Conservation (phyloP, 257 asterid genomes). For the Penstemon davidsonii region DNA sequence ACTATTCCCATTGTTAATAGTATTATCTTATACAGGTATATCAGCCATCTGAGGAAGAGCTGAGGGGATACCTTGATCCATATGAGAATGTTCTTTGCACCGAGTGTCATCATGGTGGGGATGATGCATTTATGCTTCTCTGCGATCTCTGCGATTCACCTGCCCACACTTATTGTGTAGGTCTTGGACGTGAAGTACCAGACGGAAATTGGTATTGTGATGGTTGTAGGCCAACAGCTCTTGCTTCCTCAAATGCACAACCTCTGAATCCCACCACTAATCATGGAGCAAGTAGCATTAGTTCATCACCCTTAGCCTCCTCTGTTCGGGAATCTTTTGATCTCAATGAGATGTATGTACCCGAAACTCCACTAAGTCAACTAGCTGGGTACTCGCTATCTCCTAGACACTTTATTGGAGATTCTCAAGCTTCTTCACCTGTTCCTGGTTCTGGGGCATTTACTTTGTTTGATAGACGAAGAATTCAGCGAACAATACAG, state of each 20-base stretch:
- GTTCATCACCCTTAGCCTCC: conserved; percentile 49
- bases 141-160: conserved; percentile 93
- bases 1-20: conserved; percentile 11
- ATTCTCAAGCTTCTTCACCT: conserved; percentile 53
- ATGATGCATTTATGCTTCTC: conserved; percentile 84
- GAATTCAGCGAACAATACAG: conserved; percentile 74
- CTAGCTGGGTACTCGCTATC: conserved; percentile 41
- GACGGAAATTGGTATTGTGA: conserved; percentile 97
- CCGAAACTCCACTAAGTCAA: conserved; percentile 67
- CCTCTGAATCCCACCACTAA: conserved; percentile 44
- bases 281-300: conserved; percentile 43
- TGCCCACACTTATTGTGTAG: conserved; percentile 86
- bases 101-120: conserved; percentile 82
- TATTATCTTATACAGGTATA: conserved; percentile 55
- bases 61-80: conserved; percentile 76
- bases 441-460: conserved; percentile 53
- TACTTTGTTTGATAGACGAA: conserved; percentile 64
- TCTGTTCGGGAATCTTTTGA: conserved; percentile 61
- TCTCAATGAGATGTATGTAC: conserved; percentile 74
- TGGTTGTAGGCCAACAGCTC: conserved; percentile 78
- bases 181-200: conserved; percentile 88
- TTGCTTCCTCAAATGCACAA: conserved; percentile 49
- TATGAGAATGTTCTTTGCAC: conserved; percentile 69
- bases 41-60: conserved; percentile 96
- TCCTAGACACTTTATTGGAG: conserved; percentile 46